Evolutionary conservation across 1,284 basidiomycete species (phyloP).

Genomic region (Tetrapyrgos nigripes): DNA sequence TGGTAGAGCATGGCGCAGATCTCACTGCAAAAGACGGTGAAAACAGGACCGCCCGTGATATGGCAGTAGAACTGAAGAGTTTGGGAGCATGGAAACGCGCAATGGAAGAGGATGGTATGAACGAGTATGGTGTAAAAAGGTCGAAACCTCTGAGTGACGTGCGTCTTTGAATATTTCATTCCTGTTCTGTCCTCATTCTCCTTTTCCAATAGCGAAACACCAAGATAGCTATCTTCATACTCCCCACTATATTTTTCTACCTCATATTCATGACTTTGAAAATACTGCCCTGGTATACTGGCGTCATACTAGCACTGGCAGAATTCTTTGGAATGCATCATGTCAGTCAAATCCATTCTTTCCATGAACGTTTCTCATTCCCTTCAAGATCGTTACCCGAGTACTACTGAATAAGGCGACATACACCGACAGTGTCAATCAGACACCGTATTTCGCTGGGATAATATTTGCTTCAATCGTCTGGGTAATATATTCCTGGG

Average conservation of each 20-base stretch:
- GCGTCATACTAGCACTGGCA: slow-evolving; percentile 80
- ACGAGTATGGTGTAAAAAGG: slow-evolving; percentile 76
- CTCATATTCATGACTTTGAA: slow-evolving; percentile 85
- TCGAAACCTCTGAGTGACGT: slow-evolving; percentile 76
- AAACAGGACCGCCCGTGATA: slow-evolving; percentile 91
- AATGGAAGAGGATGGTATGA: slow-evolving; percentile 84
- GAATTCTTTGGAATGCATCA: slow-evolving; percentile 95
- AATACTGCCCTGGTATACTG: slow-evolving; percentile 90
- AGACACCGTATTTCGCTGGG: slow-evolving; percentile 90
- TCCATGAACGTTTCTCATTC: slow-evolving; percentile 22
- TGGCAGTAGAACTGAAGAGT: slow-evolving; percentile 94
- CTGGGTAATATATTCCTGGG: slow-evolving; percentile 89
- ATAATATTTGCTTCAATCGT: slow-evolving; percentile 88
- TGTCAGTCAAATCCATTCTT: slow-evolving; percentile 50
- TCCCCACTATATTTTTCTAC: slow-evolving; percentile 83
- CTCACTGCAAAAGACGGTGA: slow-evolving; percentile 83
- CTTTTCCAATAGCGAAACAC: slow-evolving; percentile 68
- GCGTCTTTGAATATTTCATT: slow-evolving; percentile 24
- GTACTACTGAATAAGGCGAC: slow-evolving; percentile 81
- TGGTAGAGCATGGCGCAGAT: slow-evolving; percentile 88
- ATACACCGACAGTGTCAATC: slow-evolving; percentile 79
- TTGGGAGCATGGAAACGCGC: slow-evolving; percentile 88
- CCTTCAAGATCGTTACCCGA: slow-evolving; percentile 76
- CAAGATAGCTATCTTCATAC: slow-evolving; percentile 78
- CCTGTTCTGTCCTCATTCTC: slow-evolving; percentile 2